Evolutionary conservation across 2,329 filamentous ascomycete species (phyloP), one percentile per base, ranked within the genome.

Genomic region (Rosellinia necatrix): DNA sequence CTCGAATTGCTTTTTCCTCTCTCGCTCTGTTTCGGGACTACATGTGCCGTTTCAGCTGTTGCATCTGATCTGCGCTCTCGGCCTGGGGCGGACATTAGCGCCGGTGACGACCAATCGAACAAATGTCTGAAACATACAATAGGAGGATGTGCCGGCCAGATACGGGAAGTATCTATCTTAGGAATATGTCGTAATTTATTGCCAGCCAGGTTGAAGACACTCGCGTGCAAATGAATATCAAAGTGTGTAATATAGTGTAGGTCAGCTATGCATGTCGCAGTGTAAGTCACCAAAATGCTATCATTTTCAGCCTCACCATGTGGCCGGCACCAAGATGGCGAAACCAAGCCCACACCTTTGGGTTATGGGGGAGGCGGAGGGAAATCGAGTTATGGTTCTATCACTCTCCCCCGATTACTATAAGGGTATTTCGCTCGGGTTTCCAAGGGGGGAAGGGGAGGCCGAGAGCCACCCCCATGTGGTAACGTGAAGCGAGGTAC

Each of bases 241-340:
- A 40, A 30, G 24, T 24, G 43, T 42, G 19, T 44, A 43, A 44
- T 43, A 15, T 44, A 35, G 6, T 42, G 35, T 43, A 30, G 13
- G 7, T 51, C 19, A 38, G 21, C 12, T 35, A 21, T 24, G 35
- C 32, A 27, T 53, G 40, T 35, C 30, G 49, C 51, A 35, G 49
- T 27, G 54, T 42, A 50, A 46, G 51, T 53, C 59, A 29, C 49
- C 52, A 56, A 61, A 46, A 52, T 53, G 56, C 56, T 47, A 48
- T 56, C 35, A 12, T 49, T 59, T 49, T 60, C 59, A 62, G 53
- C 59, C 59, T 62, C 56, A 54, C 57, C 57, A 52, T 52, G 47
- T 52, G 53, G 49, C 37, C 13, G 27, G 32, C 32, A 32, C 43
- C 27, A 49, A 30, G 35, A 40, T 29, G 27, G 46, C 32, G 43